These are phyloP conservation scores for Hyaloperonospora arabidopsidis DNA, from an alignment of 352 stramenopile species.

Conservation along the genomic window DNA sequence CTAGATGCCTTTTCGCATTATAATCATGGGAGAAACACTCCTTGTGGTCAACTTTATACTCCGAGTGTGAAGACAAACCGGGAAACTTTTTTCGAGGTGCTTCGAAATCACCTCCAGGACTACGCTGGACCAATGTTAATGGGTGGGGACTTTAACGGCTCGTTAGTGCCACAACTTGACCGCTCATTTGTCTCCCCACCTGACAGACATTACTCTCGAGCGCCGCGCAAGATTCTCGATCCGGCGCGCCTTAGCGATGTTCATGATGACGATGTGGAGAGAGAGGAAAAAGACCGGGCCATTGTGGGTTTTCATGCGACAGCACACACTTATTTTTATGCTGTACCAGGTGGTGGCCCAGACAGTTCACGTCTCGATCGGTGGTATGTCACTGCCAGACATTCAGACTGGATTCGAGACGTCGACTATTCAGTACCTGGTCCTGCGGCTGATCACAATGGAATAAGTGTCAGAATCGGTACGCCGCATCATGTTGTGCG, in stretches of 20 bases:
- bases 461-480: neutral
- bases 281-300: too few species aligned
- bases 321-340: too few species aligned
- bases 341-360: too few species aligned
- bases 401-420: neutral
- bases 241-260: neutral
- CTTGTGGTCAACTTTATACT: neutral
- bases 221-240: neutral
- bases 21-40: neutral
- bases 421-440: neutral
- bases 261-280: neutral
- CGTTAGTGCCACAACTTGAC: neutral
- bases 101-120: neutral
- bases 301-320: too few species aligned
- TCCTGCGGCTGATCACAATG: neutral
- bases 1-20: neutral
- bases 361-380: neutral
- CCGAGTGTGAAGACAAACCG: neutral
- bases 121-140: neutral
- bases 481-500: neutral
- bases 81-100: neutral
- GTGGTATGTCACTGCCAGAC: neutral
- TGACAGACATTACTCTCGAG: neutral
- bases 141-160: neutral
- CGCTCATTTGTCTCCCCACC: neutral